Percentiles rank a stretch among this genome's conserved stretches.
Evolutionary conservation across 176 grass and related monocot genomes (phyloP).

Genomic region (Triticum dicoccoides): DNA sequence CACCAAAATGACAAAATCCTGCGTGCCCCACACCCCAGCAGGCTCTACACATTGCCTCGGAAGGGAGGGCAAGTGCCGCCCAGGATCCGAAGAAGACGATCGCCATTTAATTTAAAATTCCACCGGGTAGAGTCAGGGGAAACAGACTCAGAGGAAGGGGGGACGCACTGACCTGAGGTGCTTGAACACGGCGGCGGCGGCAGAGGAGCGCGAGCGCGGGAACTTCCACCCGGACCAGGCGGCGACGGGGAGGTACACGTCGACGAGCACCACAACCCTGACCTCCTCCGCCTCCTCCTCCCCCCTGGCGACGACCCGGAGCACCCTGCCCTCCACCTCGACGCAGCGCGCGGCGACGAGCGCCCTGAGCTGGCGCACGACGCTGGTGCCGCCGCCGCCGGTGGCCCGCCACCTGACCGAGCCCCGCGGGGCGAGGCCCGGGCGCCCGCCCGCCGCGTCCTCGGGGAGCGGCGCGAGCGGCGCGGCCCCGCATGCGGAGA

Average conservation of each 20-base stretch:
- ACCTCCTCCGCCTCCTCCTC: not conserved
- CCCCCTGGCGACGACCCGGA: conserved; percentile 39
- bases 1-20: not conserved
- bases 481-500: conserved; percentile 12
- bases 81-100: not conserved
- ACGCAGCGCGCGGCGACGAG: conserved; percentile 46
- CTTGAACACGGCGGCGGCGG: conserved; percentile 68
- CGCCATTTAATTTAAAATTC: not conserved
- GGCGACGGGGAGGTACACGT: conserved; percentile 65
- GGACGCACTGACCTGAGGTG: conserved; percentile 51
- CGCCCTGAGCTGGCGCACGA: conserved; percentile 50
- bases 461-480: conserved; percentile 20
- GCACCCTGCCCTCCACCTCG: conserved; percentile 46
- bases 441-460: not conserved
- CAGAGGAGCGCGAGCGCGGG: conserved; percentile 31
- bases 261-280: conserved; percentile 61
- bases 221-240: conserved; percentile 87
- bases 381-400: conserved; percentile 41
- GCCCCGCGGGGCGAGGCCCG: not conserved
- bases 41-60: not conserved
- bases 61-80: no score
- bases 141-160: not conserved
- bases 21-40: not conserved
- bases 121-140: not conserved
- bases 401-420: conserved; percentile 29